These are phyloP conservation scores for Pelargonium hybrid DNA, from an alignment of 441 rosid species.

Conservation along the genomic window DNA sequence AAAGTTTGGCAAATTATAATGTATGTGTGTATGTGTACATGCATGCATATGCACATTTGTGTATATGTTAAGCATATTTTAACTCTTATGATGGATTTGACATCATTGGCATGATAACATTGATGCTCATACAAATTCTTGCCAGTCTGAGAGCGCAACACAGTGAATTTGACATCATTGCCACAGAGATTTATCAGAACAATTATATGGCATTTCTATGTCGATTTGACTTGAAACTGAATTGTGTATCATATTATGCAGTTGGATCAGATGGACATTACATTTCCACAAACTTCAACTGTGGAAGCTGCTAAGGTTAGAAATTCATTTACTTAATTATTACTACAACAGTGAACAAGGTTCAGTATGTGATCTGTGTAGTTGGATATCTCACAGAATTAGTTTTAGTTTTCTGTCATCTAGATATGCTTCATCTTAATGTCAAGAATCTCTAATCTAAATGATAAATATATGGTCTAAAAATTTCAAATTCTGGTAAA, in stretches of 20 bases:
- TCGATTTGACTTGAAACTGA: conserved; percentile 7
- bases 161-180: neutral
- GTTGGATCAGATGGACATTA: conserved; percentile 55
- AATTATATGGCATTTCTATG: neutral
- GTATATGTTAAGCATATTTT: neutral
- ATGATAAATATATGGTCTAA: too few relatives aligned
- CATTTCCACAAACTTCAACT: conserved; percentile 43
- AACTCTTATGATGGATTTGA: neutral
- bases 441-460: neutral
- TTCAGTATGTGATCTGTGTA: neutral
- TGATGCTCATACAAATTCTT: neutral
- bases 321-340: neutral
- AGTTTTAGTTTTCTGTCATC: neutral
- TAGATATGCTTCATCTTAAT: conserved; percentile 15
- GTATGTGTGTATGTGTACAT: neutral
- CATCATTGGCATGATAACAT: neutral
- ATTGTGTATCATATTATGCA: conserved; percentile 30
- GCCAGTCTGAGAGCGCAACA: neutral
- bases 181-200: neutral
- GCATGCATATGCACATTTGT: neutral
- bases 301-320: conserved; percentile 44
- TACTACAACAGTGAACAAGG: neutral
- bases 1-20: neutral
- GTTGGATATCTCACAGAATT: neutral
- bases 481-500: too few relatives aligned